Conservation (phyloP, 441 rosid species). For the Adansonia rubrostipa region DNA sequence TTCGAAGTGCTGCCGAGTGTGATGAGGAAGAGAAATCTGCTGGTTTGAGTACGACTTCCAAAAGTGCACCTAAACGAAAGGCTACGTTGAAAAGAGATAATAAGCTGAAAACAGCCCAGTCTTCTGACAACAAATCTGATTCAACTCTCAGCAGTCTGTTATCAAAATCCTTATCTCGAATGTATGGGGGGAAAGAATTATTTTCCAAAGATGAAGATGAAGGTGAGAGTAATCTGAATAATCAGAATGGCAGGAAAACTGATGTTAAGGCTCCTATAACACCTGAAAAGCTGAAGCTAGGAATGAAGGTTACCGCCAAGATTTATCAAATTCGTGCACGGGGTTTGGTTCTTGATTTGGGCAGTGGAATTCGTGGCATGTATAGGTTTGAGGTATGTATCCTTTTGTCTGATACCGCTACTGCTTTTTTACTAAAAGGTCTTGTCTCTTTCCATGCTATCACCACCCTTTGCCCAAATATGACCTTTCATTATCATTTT, state of each 20-base stretch:
- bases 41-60: constrained; percentile 39
- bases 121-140: constrained; percentile 30
- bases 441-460: constrained; percentile 1
- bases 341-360: constrained; percentile 94
- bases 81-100: constrained; percentile 30
- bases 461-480: neutral
- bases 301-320: constrained; percentile 64
- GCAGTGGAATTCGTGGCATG: constrained; percentile 90
- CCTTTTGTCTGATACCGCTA: constrained; percentile 6
- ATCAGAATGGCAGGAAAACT: constrained; percentile 32
- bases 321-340: constrained; percentile 65
- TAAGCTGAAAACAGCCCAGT: constrained; percentile 35
- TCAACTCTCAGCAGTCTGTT: constrained; percentile 28
- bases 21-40: constrained; percentile 70
- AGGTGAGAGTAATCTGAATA: neutral
- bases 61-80: constrained; percentile 37
- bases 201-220: neutral
- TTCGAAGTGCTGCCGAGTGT: constrained; percentile 89
- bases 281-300: constrained; percentile 64
- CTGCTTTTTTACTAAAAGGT: neutral
- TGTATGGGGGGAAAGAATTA: constrained; percentile 24
- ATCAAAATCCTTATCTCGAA: constrained; percentile 31
- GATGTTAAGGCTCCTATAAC: constrained; percentile 37
- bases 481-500: neutral
- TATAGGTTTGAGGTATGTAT: constrained; percentile 75